Conservation (phyloP, 2,329 filamentous ascomycete species). For the Phialophora chinensis region DNA sequence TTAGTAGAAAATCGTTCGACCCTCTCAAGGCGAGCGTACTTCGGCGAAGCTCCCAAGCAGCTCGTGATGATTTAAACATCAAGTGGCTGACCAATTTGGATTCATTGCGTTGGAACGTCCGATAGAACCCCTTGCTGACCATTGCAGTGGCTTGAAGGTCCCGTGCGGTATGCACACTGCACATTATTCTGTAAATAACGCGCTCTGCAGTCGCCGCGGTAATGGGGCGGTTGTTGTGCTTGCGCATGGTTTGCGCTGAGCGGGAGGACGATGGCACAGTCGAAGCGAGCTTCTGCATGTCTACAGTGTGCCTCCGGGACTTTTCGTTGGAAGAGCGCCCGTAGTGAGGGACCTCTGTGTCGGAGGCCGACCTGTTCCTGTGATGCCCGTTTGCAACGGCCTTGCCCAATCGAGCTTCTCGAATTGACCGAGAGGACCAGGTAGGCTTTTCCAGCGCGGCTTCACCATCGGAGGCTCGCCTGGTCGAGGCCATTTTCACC, state of each 20-base stretch:
- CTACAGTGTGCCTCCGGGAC: constrained; percentile 22
- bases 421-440: constrained; percentile 24
- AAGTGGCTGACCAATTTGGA: constrained; percentile 36
- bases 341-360: constrained; percentile 10
- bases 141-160: constrained; percentile 36
- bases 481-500: constrained; percentile 17
- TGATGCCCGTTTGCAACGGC: constrained; percentile 10
- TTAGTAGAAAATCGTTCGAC: constrained; percentile 33
- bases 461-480: constrained; percentile 18
- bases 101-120: constrained; percentile 38
- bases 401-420: constrained; percentile 19
- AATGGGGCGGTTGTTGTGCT: constrained; percentile 25
- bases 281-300: constrained; percentile 10
- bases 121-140: constrained; percentile 38
- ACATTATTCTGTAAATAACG: constrained; percentile 37
- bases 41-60: constrained; percentile 39
- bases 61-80: constrained; percentile 33
- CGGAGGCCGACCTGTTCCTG: constrained; percentile 28
- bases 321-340: constrained; percentile 1
- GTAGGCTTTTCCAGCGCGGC: constrained; percentile 17
- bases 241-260: background rate
- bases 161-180: constrained; percentile 28
- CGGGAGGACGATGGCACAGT: constrained; percentile 4
- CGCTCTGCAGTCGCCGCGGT: constrained; percentile 34
- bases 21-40: constrained; percentile 31